A percentile compares a stretch with the other conserved stretches of the same genome.
Evolutionary conservation across 2,329 filamentous ascomycete species (phyloP).

Genomic region (Pleochaeta shiraiana): DNA sequence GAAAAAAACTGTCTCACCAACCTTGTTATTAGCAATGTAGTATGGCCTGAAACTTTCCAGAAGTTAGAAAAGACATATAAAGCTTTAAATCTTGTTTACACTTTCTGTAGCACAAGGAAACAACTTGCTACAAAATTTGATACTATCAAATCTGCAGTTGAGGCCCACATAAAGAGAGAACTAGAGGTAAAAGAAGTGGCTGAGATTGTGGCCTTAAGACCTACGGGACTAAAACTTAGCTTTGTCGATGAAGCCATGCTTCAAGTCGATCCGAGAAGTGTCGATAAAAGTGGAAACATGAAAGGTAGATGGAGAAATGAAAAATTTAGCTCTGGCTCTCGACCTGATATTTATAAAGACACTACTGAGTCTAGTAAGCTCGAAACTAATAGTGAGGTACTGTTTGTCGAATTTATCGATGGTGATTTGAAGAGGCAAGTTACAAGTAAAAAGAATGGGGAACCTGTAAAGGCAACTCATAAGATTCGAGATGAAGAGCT

Average conservation of each 20-base stretch:
- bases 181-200: conserved; percentile 62
- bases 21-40: too few relatives aligned
- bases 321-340: conserved; percentile 4
- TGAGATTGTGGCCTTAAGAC: conserved; percentile 55
- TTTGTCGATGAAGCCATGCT: conserved; percentile 74
- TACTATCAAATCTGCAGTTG: conserved; percentile 66
- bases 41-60: conserved; percentile 58
- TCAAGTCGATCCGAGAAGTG: conserved; percentile 37
- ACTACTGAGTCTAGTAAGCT: too few relatives aligned
- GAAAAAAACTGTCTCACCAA: too few relatives aligned
- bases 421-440: conserved; percentile 74
- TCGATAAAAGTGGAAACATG: too few relatives aligned
- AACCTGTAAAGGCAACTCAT: conserved; percentile 42
- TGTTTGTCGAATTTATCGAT: conserved; percentile 86
- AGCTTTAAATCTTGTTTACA: conserved; percentile 81
- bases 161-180: conserved; percentile 53
- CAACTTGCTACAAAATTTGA: conserved; percentile 83
- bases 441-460: conserved; percentile 46
- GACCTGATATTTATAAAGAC: too few relatives aligned
- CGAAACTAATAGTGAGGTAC: conserved; percentile 35
- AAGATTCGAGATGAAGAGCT: conserved; percentile 57
- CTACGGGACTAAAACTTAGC: conserved; percentile 56
- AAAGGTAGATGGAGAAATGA: conserved; percentile 17
- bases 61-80: conserved; percentile 54
- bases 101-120: conserved; percentile 84